Percentiles rank a stretch among this genome's conserved stretches.
These are phyloP conservation scores for Diaporthe citri DNA, from an alignment of 2,329 filamentous ascomycete genomes.

Conservation along the genomic window DNA sequence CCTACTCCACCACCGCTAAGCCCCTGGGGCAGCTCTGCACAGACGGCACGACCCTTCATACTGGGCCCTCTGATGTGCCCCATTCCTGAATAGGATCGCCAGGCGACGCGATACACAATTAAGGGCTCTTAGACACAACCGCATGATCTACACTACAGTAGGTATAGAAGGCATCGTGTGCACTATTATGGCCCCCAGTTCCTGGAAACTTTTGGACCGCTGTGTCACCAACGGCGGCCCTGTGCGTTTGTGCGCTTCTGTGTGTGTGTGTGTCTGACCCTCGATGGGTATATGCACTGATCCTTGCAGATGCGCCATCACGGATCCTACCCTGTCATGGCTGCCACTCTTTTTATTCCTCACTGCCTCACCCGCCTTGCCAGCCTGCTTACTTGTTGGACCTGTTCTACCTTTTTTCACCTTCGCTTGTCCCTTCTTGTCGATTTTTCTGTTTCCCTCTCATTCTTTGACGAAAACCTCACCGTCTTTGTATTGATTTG, in stretches of 20 bases:
- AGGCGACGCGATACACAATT: conserved; percentile 12
- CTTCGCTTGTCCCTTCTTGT: conserved; percentile 20
- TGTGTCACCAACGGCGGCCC: conserved; percentile 18
- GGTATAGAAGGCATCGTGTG: background rate
- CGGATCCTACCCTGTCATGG: conserved; percentile 29
- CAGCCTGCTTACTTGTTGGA: conserved; percentile 31
- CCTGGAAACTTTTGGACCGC: conserved; percentile 22
- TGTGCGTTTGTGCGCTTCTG: background rate
- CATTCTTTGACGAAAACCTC: conserved; percentile 4
- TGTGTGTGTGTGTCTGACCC: background rate
- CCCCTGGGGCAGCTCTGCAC: conserved; percentile 20
- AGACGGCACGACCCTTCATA: conserved; percentile 14
- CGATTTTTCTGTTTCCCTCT: background rate
- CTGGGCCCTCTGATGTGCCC: background rate
- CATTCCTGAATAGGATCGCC: conserved; percentile 22
- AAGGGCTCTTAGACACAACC: background rate
- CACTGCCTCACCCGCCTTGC: conserved; percentile 31
- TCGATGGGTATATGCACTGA: conserved; percentile 27
- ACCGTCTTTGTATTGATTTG: background rate
- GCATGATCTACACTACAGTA: conserved; percentile 10
- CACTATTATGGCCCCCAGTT: conserved; percentile 22
- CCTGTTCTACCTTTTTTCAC: conserved; percentile 6
- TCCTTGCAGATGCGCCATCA: conserved; percentile 23
- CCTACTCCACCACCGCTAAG: conserved; percentile 21
- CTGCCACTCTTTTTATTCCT: conserved; percentile 29